Conservation (phyloP, 305 asterid species). For the Fraxinus paxiana region DNA sequence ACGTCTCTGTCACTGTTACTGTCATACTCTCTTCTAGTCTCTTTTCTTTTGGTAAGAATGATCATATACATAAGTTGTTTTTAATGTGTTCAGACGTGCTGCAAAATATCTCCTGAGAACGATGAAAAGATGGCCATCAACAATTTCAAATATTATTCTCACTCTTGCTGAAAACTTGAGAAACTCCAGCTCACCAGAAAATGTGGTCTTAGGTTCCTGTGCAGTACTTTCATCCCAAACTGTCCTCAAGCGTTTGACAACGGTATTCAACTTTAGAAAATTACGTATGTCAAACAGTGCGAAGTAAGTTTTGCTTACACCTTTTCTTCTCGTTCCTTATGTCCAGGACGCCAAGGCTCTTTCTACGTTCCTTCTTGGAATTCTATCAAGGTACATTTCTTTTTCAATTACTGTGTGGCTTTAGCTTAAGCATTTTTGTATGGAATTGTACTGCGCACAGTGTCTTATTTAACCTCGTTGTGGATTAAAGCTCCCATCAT, state of each 20-base stretch:
- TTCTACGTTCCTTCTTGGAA: conserved; percentile 88
- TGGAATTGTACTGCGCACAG: conserved; percentile 11
- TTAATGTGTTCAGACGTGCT: conserved; percentile 62
- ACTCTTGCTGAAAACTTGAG: conserved; percentile 66
- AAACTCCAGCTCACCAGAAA: conserved; percentile 70
- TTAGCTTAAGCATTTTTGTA: conserved; percentile 11
- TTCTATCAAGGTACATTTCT: conserved; percentile 68
- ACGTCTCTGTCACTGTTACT: not conserved
- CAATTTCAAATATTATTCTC: conserved; percentile 73
- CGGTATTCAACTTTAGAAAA: conserved; percentile 46
- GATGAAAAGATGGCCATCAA: conserved; percentile 97
- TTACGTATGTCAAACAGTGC: conserved; percentile 11
- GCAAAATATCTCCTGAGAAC: conserved; percentile 74
- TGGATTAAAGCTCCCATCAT: conserved; percentile 77
- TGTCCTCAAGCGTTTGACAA: conserved; percentile 83
- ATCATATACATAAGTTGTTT: conserved; percentile 18
- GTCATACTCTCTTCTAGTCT: not conserved
- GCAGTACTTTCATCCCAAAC: conserved; percentile 85
- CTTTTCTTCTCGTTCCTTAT: conserved; percentile 26
- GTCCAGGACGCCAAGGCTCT: conserved; percentile 84
- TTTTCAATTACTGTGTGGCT: conserved; percentile 13
- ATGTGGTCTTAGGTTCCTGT: conserved; percentile 95
- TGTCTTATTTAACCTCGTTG: conserved; percentile 29
- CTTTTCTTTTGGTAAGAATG: conserved; percentile 24
- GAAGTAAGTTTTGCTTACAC: conserved; percentile 32